Conservation (phyloP, 495 filamentous ascomycete species). For the Lepraria neglecta region DNA sequence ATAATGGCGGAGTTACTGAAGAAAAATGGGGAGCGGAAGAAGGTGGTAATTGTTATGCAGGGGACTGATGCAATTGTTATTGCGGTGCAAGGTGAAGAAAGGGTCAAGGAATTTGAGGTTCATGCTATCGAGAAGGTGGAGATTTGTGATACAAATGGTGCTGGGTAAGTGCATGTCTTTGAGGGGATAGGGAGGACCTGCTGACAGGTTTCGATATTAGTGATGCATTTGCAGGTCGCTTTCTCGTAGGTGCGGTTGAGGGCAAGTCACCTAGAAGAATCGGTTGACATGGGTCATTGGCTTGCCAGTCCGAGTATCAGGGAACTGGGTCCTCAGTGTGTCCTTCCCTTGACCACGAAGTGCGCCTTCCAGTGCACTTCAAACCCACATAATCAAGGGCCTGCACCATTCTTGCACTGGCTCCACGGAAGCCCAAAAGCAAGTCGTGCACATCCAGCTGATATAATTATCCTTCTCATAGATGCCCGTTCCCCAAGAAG, state of each 20-base stretch:
- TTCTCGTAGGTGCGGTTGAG: constrained; percentile 79
- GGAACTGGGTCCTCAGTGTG: constrained; percentile 93
- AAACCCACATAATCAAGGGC: not conserved
- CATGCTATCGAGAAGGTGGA: constrained; percentile 62
- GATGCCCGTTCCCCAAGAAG: constrained; percentile 79
- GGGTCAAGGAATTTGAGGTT: constrained; percentile 69
- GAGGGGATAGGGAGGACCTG: not conserved
- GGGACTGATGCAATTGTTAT: constrained; percentile 84
- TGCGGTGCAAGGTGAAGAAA: constrained; percentile 59
- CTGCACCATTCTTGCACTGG: no score
- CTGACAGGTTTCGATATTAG: constrained; percentile 34
- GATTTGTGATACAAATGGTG: constrained; percentile 94
- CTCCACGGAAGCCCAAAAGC: not conserved
- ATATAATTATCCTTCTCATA: constrained; percentile 32
- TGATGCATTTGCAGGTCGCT: constrained; percentile 94
- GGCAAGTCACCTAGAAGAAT: constrained; percentile 69
- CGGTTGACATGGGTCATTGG: constrained; percentile 90
- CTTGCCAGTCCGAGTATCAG: constrained; percentile 84
- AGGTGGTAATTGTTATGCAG: constrained; percentile 88
- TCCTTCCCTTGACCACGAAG: no score
- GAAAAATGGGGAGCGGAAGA: constrained; percentile 70
- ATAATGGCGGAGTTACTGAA: constrained; percentile 81
- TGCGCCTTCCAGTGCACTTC: not conserved
- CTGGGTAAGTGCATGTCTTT: constrained; percentile 52
- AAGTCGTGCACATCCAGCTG: constrained; percentile 1